These are phyloP conservation scores for Mucor velutinosus DNA, from an alignment of 371 early-diverging fungal species.

Conservation along the genomic window DNA sequence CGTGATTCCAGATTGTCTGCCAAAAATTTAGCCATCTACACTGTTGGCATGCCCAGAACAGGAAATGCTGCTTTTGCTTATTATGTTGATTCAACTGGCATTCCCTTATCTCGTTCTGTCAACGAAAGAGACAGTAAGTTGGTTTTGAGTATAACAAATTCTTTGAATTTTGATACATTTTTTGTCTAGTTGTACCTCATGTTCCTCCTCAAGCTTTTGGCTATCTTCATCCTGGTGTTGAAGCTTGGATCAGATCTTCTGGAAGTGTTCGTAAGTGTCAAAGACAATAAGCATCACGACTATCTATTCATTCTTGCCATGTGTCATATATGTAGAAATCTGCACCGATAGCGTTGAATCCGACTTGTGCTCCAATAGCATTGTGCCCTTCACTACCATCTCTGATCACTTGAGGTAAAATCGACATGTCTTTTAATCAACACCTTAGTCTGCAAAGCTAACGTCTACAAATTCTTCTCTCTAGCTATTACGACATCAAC, in stretches of 20 bases:
- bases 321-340: constrained; percentile 13
- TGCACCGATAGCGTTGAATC: constrained; percentile 28
- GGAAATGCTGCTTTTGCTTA: constrained; percentile 28
- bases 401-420: constrained; percentile 22
- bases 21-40: constrained; percentile 17
- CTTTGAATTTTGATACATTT: neutral
- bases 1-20: constrained; percentile 16
- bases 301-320: neutral
- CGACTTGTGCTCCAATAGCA: constrained; percentile 26
- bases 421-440: neutral
- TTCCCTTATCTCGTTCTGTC: constrained; percentile 16
- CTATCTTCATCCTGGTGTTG: constrained; percentile 26
- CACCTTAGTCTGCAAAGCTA: neutral
- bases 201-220: constrained; percentile 19
- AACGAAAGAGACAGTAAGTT: constrained; percentile 15
- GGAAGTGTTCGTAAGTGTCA: constrained; percentile 15
- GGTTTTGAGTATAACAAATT: neutral
- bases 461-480: neutral
- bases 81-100: constrained; percentile 26
- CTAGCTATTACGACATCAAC: neutral
- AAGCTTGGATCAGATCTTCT: constrained; percentile 17
- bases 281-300: neutral
- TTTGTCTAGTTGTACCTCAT: constrained; percentile 23
- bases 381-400: constrained; percentile 28
- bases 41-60: constrained; percentile 28